These are phyloP conservation scores for Candida montana DNA, from an alignment of 805 yeast species.

Conservation along the genomic window DNA sequence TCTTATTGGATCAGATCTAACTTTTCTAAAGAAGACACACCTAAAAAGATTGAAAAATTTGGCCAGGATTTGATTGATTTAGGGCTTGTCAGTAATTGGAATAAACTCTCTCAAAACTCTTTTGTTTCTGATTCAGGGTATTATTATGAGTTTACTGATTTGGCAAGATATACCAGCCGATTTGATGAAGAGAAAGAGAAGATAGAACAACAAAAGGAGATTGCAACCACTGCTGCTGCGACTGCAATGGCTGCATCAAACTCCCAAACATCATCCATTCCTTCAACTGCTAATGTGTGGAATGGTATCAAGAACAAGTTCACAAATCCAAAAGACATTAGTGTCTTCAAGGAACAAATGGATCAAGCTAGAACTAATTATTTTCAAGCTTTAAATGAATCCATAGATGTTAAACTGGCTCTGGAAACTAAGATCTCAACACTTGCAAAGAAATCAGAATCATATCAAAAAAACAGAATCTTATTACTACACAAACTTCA, in stretches of 20 bases:
- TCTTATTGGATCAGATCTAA: conserved; percentile 20
- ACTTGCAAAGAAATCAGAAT: conserved; percentile 12
- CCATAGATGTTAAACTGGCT: conserved; percentile 2
- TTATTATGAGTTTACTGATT: conserved; percentile 25
- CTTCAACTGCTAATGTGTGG: conserved; percentile 13
- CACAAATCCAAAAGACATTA: conserved; percentile 4
- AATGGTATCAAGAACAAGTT: conserved; percentile 15
- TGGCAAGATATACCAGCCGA: conserved; percentile 20
- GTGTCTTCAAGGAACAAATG: conserved; percentile 11
- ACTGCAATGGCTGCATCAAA: neutral
- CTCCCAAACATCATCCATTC: neutral
- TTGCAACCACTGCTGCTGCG: neutral
- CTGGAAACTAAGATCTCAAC: conserved; percentile 14
- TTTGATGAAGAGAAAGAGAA: conserved; percentile 8
- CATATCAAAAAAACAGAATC: conserved; percentile 16
- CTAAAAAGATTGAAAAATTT: conserved; percentile 27
- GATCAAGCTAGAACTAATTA: conserved; percentile 5
- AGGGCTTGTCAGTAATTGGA: conserved; percentile 25
- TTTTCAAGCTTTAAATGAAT: conserved; percentile 6
- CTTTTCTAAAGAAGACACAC: conserved; percentile 24
- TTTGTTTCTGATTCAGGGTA: conserved; percentile 21
- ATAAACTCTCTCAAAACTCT: conserved; percentile 13
- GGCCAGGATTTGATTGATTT: conserved; percentile 27
- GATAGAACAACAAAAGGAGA: neutral
- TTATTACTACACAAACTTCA: conserved; percentile 11